These are phyloP conservation scores for Clitocybe nebularis DNA, from an alignment of 1,284 basidiomycete species.

Conservation along the genomic window DNA sequence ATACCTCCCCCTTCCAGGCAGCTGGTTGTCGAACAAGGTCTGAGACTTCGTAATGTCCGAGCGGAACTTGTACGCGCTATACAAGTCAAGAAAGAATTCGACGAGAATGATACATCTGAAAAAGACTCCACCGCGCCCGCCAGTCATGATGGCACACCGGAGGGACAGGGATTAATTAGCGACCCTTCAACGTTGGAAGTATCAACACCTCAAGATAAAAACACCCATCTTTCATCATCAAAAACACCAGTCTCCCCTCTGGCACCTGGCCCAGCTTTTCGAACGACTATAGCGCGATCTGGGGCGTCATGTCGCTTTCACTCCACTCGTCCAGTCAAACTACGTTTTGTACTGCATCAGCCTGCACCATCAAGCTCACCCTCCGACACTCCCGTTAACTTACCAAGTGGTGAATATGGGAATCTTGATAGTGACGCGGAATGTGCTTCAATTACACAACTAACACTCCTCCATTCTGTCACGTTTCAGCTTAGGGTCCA, in stretches of 20 bases:
- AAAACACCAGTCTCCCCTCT: constrained; percentile 38
- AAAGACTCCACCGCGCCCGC: constrained; percentile 23
- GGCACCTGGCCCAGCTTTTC: constrained; percentile 37
- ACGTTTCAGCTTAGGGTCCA: constrained; percentile 64
- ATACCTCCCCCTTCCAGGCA: constrained; percentile 65
- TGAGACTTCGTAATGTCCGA: constrained; percentile 70
- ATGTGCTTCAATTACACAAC: constrained; percentile 71
- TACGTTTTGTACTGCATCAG: constrained; percentile 71
- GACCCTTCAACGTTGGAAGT: constrained; percentile 19
- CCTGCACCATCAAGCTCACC: constrained; percentile 50
- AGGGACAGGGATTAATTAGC: constrained; percentile 9
- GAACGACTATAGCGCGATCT: constrained; percentile 61
- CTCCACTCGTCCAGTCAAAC: constrained; percentile 56
- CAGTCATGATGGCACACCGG: constrained; percentile 18
- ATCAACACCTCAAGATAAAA: constrained; percentile 24
- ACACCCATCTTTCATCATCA: constrained; percentile 28
- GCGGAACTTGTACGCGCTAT: constrained; percentile 67
- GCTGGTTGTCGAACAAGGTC: constrained; percentile 59
- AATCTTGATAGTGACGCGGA: constrained; percentile 54
- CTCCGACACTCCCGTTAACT: constrained; percentile 36
- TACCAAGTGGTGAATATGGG: constrained; percentile 39
- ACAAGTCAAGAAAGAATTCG: constrained; percentile 41
- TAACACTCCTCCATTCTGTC: constrained; percentile 67
- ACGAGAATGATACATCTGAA: constrained; percentile 29
- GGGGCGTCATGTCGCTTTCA: constrained; percentile 80